These are phyloP conservation scores for Phytophthora brassicae DNA, from an alignment of 352 stramenopile species.

Conservation along the genomic window DNA sequence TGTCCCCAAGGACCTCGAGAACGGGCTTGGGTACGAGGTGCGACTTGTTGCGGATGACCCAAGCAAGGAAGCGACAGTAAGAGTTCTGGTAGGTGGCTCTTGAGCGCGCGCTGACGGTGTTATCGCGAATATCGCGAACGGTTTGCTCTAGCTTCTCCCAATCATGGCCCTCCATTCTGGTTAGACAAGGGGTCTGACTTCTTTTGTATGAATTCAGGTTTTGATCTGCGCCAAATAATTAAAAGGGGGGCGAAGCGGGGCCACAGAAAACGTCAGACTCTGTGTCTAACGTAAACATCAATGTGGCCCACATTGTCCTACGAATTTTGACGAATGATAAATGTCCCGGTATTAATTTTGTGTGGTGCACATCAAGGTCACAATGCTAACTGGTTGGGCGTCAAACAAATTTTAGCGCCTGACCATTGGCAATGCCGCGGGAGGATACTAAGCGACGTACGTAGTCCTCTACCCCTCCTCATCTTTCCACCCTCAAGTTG, in stretches of 20 bases:
- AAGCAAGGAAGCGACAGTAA: constrained; percentile 8
- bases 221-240: neutral
- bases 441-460: constrained; percentile 36
- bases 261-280: neutral
- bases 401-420: neutral
- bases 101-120: constrained; percentile 9
- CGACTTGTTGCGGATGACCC: neutral
- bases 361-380: neutral
- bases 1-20: neutral
- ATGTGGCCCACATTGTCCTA: neutral
- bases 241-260: neutral
- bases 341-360: too few relatives aligned
- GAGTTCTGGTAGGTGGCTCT: constrained; percentile 9
- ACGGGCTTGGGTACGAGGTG: neutral
- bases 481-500: neutral
- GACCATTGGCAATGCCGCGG: constrained; percentile 16
- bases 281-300: neutral
- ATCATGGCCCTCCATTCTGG: constrained; percentile 2
- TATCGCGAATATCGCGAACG: constrained; percentile 1
- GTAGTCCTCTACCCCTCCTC: neutral
- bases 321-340: neutral
- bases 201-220: constrained; percentile 8
- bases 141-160: constrained; percentile 3
- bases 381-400: neutral
- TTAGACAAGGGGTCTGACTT: neutral